Conservation (phyloP, 73 alveolate species). For the Symbiodinium natans region DNA sequence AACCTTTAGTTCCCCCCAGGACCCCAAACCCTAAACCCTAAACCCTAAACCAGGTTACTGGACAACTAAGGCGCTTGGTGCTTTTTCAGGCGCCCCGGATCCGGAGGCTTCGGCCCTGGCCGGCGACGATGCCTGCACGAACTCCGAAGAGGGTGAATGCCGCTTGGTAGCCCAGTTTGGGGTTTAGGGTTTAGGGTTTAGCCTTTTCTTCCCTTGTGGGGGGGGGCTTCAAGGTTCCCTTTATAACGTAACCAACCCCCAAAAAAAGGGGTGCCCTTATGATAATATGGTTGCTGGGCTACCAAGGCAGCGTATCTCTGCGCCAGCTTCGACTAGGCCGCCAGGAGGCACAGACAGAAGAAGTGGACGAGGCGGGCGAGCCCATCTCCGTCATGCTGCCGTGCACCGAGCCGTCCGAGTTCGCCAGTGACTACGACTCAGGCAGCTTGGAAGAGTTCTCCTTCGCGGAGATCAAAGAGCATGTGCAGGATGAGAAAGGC, state of each 20-base stretch:
- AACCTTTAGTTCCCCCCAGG: no score
- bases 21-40: no score
- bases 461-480: neutral
- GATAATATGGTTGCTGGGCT: no score
- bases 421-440: neutral
- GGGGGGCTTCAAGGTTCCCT: no score
- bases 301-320: neutral
- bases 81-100: neutral
- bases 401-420: neutral
- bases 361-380: neutral
- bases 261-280: no score
- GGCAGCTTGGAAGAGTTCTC: neutral
- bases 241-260: no score
- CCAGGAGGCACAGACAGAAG: neutral
- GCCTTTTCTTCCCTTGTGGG: no score
- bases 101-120: neutral
- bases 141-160: neutral
- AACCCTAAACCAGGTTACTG: no score
- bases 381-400: neutral
- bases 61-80: no score
- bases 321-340: neutral
- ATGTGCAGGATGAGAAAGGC: neutral
- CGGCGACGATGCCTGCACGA: neutral
- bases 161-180: no score
- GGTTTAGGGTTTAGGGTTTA: neutral